Conservation (phyloP, 2,329 filamentous ascomycete genomes). For the Nothophaeocryptopus gaeumannii region DNA sequence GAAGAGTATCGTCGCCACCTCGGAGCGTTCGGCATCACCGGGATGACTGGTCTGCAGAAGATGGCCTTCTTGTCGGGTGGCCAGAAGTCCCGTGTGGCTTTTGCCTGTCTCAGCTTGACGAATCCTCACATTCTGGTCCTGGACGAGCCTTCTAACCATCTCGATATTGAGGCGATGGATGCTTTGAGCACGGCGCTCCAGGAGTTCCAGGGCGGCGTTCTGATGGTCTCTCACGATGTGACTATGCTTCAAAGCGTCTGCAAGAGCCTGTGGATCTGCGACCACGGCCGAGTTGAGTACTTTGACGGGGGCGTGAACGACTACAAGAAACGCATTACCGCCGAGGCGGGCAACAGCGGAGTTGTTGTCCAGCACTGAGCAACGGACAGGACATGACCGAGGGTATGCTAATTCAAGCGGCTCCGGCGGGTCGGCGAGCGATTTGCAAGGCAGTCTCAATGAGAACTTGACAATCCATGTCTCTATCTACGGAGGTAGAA, state of each 20-base stretch:
- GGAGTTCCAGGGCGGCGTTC: slow-evolving; percentile 86
- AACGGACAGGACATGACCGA: no score
- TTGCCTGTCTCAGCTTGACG: slow-evolving; percentile 88
- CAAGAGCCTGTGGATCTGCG: slow-evolving; percentile 92
- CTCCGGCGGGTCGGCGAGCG: no score
- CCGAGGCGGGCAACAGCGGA: slow-evolving; percentile 69
- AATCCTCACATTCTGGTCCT: slow-evolving; percentile 97
- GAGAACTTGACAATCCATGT: no score
- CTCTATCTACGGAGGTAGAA: no score
- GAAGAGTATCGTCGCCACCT: slow-evolving; percentile 96
- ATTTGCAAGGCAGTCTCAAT: no score
- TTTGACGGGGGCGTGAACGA: slow-evolving; percentile 89
- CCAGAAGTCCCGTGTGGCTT: slow-evolving; percentile 97
- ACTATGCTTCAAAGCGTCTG: slow-evolving; percentile 98
- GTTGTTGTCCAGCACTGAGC: slow-evolving; percentile 54
- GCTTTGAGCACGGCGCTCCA: slow-evolving; percentile 76
- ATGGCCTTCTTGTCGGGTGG: slow-evolving; percentile 92
- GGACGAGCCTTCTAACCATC: slow-evolving; percentile 96
- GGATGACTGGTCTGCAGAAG: slow-evolving; percentile 93
- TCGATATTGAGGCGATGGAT: slow-evolving; percentile 99
- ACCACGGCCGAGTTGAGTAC: slow-evolving; percentile 89
- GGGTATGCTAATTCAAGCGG: no score
- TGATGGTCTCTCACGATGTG: slow-evolving; percentile 97
- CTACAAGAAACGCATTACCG: slow-evolving; percentile 95
- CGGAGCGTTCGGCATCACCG: slow-evolving; percentile 80